Evolutionary conservation across 2,329 filamentous ascomycete species (phyloP).

Genomic region (Sordariomycetes sp.): DNA sequence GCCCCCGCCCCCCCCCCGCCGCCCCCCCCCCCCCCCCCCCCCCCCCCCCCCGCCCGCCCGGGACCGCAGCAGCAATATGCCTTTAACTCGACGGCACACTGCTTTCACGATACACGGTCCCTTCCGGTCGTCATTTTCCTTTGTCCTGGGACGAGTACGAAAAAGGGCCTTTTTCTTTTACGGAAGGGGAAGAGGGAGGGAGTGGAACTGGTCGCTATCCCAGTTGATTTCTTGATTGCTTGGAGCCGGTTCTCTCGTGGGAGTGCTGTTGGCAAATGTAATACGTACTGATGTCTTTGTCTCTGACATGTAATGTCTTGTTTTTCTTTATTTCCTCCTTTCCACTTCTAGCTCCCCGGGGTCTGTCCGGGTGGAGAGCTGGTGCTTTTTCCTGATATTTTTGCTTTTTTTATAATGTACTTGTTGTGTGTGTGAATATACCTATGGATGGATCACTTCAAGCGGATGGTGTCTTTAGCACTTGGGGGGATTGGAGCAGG

Average conservation of each 20-base stretch:
- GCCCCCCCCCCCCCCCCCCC: neutral
- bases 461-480: neutral
- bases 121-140: neutral
- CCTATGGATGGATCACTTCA: neutral
- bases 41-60: neutral
- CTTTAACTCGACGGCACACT: neutral
- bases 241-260: neutral
- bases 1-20: too few species aligned
- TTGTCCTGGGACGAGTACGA: neutral
- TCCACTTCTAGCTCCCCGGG: slow-evolving; percentile 10
- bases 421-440: slow-evolving; percentile 4
- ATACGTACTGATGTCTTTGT: slow-evolving; percentile 6
- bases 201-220: too few species aligned
- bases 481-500: neutral
- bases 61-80: neutral
- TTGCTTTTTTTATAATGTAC: neutral
- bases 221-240: neutral
- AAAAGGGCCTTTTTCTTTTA: neutral
- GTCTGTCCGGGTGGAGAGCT: neutral
- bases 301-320: slow-evolving; percentile 2
- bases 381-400: neutral
- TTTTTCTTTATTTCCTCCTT: slow-evolving; percentile 13
- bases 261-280: slow-evolving; percentile 1
- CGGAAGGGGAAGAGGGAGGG: neutral
- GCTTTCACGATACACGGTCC: neutral